Evolutionary conservation across 2,329 filamentous ascomycete species (phyloP), one percentile per base, ranked within the genome.

Genomic region (Didymella pomorum): DNA sequence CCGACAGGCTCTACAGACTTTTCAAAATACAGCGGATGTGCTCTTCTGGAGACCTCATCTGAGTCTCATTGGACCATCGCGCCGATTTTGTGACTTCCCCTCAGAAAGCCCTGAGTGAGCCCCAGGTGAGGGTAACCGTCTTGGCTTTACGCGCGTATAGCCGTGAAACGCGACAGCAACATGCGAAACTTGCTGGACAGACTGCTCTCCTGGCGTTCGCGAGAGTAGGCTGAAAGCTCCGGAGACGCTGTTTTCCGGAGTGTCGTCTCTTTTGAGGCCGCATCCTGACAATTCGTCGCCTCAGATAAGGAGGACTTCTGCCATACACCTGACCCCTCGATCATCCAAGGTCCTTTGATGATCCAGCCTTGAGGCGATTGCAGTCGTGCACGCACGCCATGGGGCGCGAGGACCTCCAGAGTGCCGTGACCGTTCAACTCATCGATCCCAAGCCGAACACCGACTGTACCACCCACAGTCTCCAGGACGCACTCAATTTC

Each of bases 341-440:
- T 12, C 4, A 12, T 18, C 7, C 33, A 16, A 1, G 52, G 39
- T 2, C 44, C 52, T 18, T 41, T 44, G 2, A 61, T 33, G 6
- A 51, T 6, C 54, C 58, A 61, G 3, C 54, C 58, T n/a, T 54
- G 49, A 2, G 58, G 58, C 18, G 58, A 12, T 18, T 58, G 29
- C 16, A 58, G 14, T 2, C n/a, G 45, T 16, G 28, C 54, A 8
- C 45, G 39, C 16, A 43, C 31, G 6, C 54, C 58, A 7, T 31
- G 28, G 3, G 58, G 58, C 16, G 45, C 54, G 10, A 53, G 33
- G 1, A 61, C 20, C 18, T 49, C 41, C 2, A 61, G 48, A 9
- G 46, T 26, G 23, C 54, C 54, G 18, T 47, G 33, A n/a, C n/a
- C n/a, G n/a, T n/a, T n/a, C n/a, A n/a, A n/a, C n/a, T n/a, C n/a